A percentile compares a stretch with the other conserved stretches of the same genome.
phyloP scores from a whole-genome alignment of 805 yeast species.

The Sungouiozyma ichnusensis region DNA sequence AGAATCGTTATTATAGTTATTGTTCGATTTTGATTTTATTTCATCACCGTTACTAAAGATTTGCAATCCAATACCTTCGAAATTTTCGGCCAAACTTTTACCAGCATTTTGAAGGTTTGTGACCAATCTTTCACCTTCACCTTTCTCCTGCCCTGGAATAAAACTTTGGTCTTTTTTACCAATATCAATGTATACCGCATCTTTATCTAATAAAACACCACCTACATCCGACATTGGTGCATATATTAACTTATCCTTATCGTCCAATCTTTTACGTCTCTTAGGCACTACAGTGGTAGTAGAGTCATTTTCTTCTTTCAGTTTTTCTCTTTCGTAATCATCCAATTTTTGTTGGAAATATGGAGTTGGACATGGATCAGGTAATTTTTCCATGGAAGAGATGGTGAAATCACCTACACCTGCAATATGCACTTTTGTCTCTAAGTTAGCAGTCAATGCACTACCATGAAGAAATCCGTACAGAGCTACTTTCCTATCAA shows the following conservation, averaged over 20 bases:
- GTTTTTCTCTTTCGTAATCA: constrained; percentile 65
- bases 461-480: constrained; percentile 96
- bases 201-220: constrained; percentile 93
- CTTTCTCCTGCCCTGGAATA: constrained; percentile 55
- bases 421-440: constrained; percentile 81
- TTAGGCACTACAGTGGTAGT: constrained; percentile 51
- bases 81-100: constrained; percentile 46
- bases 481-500: constrained; percentile 80
- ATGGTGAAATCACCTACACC: constrained; percentile 89
- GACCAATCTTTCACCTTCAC: constrained; percentile 80
- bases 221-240: constrained; percentile 99
- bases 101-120: constrained; percentile 68
- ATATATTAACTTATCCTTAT: constrained; percentile 84
- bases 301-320: constrained; percentile 51
- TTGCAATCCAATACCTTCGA: constrained; percentile 60
- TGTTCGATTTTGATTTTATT: constrained; percentile 18
- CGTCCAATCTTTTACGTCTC: constrained; percentile 86
- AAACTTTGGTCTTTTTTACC: constrained; percentile 35
- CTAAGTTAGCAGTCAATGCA: constrained; percentile 49
- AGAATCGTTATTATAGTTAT: constrained; percentile 33
- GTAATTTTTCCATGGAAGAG: constrained; percentile 71
- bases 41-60: constrained; percentile 57
- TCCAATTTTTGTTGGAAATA: constrained; percentile 76
- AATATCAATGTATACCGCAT: constrained; percentile 83
- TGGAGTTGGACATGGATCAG: constrained; percentile 99